Conservation (phyloP, 2,329 filamentous ascomycete genomes). For the Thermothelomyces thermophilus region DNA sequence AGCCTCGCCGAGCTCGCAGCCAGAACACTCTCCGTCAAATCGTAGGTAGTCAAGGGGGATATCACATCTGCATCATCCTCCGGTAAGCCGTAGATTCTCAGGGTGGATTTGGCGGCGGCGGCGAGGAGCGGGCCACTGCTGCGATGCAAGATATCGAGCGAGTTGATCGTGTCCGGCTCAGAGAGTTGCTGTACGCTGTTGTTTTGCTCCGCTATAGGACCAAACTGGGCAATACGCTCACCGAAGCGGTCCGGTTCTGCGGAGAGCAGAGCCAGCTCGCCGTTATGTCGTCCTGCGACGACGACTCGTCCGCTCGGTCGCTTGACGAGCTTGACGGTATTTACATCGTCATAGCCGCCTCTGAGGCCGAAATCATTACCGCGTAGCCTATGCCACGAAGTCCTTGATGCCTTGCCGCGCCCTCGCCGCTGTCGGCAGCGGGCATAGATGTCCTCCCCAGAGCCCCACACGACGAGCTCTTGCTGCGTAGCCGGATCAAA, state of each 20-base stretch:
- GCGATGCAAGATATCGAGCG: constrained; percentile 29
- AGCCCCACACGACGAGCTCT: constrained; percentile 46
- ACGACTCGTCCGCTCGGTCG: constrained; percentile 30
- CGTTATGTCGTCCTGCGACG: constrained; percentile 44
- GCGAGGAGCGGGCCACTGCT: constrained; percentile 27
- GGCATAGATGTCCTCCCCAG: constrained; percentile 45
- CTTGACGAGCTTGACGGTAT: constrained; percentile 40
- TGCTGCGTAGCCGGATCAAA: constrained; percentile 31
- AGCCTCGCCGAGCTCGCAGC: constrained; percentile 16
- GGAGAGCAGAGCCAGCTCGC: constrained; percentile 41
- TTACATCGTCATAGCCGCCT: constrained; percentile 45
- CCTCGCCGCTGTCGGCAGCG: constrained; percentile 31
- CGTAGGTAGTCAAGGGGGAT: constrained; percentile 20
- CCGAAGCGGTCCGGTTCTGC: constrained; percentile 31
- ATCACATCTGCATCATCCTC: constrained; percentile 11
- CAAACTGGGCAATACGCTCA: constrained; percentile 26
- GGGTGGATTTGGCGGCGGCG: constrained; percentile 30
- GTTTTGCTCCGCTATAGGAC: constrained; percentile 17
- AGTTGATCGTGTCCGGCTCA: constrained; percentile 30
- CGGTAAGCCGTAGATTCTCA: constrained; percentile 32
- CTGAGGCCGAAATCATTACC: constrained; percentile 36
- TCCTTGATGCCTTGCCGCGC: constrained; percentile 7
- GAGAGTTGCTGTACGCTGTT: neutral
- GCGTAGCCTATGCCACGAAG: constrained; percentile 33
- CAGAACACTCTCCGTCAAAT: constrained; percentile 17